Conservation (phyloP, 1,139 yeast genomes). For the Casaregolazyma lundiana region DNA sequence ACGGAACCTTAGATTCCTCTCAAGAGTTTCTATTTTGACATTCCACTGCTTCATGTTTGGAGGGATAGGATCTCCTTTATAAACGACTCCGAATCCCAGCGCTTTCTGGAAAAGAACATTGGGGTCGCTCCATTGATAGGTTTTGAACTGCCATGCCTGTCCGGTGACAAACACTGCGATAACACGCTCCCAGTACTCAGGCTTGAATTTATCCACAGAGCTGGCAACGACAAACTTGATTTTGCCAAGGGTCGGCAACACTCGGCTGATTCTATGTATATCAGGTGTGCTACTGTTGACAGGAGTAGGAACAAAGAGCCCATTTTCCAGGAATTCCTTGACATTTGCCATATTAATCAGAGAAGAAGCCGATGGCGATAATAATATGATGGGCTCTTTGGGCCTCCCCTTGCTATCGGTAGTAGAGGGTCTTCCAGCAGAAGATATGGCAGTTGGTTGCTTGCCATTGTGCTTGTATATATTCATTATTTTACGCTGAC, state of each 20-base stretch:
- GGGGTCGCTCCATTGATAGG: constrained; percentile 80
- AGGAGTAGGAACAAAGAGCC: constrained; percentile 61
- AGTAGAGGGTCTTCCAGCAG: constrained; percentile 11
- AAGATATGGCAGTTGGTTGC: constrained; percentile 1
- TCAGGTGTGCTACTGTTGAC: constrained; percentile 36
- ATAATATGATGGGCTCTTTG: constrained; percentile 85
- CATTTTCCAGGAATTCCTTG: constrained; percentile 75
- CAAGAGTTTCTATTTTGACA: constrained; percentile 70
- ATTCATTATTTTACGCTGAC: constrained; percentile 55
- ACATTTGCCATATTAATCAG: constrained; percentile 75
- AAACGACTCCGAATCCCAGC: constrained; percentile 75
- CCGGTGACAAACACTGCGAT: constrained; percentile 96
- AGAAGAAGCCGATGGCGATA: constrained; percentile 94
- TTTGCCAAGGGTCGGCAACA: constrained; percentile 51
- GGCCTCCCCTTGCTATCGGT: constrained; percentile 15
- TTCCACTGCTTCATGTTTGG: constrained; percentile 79
- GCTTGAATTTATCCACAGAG: constrained; percentile 84
- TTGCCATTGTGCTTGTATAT: constrained; percentile 13
- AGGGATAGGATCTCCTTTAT: constrained; percentile 77
- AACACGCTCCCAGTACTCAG: constrained; percentile 93
- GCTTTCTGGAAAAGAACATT: constrained; percentile 74
- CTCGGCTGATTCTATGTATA: constrained; percentile 52
- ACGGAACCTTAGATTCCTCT: constrained; percentile 77
- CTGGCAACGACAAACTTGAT: constrained; percentile 77
- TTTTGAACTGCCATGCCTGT: constrained; percentile 92